Conservation (phyloP, 2,329 filamentous ascomycete genomes). For the Xylariaceae sp. region DNA sequence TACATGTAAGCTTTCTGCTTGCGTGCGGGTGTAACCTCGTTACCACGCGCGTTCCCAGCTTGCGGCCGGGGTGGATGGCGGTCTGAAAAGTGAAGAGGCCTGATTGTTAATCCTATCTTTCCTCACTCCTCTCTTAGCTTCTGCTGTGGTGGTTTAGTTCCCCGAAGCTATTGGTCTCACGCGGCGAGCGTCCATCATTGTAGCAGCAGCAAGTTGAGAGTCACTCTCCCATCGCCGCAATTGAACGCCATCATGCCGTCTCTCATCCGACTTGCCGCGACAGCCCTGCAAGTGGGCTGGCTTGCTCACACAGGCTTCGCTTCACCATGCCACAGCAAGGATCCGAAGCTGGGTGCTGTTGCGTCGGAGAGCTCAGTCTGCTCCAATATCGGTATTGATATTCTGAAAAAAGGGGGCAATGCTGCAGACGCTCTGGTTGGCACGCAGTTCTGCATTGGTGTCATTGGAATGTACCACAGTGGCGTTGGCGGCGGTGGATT, state of each 20-base stretch:
- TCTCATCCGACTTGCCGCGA: constrained; percentile 28
- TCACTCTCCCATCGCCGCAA: constrained; percentile 1
- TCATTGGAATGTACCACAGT: constrained; percentile 77
- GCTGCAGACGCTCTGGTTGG: constrained; percentile 78
- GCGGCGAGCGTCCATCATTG: not conserved
- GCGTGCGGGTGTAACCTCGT: constrained; percentile 12
- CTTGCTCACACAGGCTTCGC: constrained; percentile 27
- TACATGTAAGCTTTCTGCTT: constrained; percentile 7
- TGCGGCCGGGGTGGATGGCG: not conserved
- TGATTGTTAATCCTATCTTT: not conserved
- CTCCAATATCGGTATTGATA: constrained; percentile 69
- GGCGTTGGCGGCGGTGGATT: constrained; percentile 93
- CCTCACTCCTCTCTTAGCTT: not conserved
- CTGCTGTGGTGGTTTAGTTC: constrained; percentile 7
- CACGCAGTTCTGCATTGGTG: constrained; percentile 76
- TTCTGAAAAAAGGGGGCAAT: constrained; percentile 67
- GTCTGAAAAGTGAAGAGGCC: not conserved
- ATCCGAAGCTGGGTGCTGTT: constrained; percentile 61
- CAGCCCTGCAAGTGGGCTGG: constrained; percentile 31
- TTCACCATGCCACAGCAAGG: constrained; percentile 18
- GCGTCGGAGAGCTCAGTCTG: constrained; percentile 74
- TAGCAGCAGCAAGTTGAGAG: not conserved
- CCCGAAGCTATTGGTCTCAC: not conserved
- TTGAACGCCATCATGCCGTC: constrained; percentile 31
- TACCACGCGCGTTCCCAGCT: not conserved